Evolutionary conservation across 768 basidiomycete species (phyloP).

Genomic region (Suillus spraguei): DNA sequence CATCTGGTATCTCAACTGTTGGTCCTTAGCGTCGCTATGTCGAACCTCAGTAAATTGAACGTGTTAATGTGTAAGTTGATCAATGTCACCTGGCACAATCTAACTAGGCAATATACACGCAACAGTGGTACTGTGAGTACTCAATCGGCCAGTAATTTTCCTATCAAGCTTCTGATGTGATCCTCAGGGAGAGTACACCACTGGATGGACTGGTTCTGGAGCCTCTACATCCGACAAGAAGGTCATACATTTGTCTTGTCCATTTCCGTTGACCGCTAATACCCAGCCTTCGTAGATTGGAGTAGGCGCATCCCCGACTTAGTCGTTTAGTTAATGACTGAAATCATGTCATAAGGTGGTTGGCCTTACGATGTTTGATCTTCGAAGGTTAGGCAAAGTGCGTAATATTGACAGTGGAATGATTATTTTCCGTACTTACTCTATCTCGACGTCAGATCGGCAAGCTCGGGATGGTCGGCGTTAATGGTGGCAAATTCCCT

Average conservation of each 20-base stretch:
- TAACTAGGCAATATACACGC: conserved; percentile 13
- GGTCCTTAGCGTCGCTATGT: conserved; percentile 35
- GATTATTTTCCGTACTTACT: conserved; percentile 16
- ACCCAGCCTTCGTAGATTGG: conserved; percentile 53
- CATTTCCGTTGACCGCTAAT: background rate
- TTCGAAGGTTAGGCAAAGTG: conserved; percentile 82
- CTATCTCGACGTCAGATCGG: conserved; percentile 48
- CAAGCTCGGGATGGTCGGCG: conserved; percentile 85
- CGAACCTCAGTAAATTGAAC: conserved; percentile 56
- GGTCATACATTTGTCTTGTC: conserved; percentile 40
- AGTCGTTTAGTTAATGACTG: conserved; percentile 17
- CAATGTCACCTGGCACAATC: background rate
- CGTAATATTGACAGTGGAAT: conserved; percentile 15
- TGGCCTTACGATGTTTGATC: conserved; percentile 86
- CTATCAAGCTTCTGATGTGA: conserved; percentile 2
- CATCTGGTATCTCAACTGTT: background rate
- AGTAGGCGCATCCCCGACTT: conserved; percentile 40
- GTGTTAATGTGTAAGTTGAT: conserved; percentile 73
- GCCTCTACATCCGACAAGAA: conserved; percentile 96
- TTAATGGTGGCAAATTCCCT: conserved; percentile 87
- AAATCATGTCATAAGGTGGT: conserved; percentile 61
- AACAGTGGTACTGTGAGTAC: conserved; percentile 47
- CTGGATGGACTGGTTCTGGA: conserved; percentile 91
- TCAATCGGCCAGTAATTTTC: background rate
- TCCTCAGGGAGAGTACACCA: conserved; percentile 83